Conservation (phyloP, 106 monocot species). For the Acanthochlamys bracteata region DNA sequence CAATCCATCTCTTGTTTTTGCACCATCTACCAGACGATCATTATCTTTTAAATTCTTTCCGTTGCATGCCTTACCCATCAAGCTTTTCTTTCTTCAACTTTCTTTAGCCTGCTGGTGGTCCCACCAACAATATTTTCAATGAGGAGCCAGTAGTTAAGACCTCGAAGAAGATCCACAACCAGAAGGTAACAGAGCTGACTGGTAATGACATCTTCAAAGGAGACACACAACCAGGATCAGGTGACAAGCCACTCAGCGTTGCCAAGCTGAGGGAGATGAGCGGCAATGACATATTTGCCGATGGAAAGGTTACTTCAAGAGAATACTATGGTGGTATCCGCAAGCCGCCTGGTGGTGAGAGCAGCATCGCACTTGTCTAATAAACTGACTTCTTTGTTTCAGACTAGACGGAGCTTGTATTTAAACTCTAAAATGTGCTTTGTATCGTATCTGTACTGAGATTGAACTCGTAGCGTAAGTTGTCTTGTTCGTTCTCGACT, state of each 20-base stretch:
- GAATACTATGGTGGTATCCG: constrained; percentile 64
- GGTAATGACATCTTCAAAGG: constrained; percentile 82
- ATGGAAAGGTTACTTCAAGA: constrained; percentile 41
- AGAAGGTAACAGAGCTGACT: constrained; percentile 68
- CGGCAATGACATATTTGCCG: constrained; percentile 79
- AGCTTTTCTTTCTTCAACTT: not conserved
- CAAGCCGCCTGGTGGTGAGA: constrained; percentile 78
- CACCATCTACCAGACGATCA: too few species aligned
- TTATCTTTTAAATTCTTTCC: not conserved
- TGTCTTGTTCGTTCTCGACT: too few species aligned
- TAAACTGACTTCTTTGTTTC: too few species aligned
- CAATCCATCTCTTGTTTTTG: too few species aligned
- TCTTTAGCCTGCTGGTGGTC: constrained; percentile 44
- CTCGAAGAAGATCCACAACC: constrained; percentile 58
- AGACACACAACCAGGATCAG: constrained; percentile 31
- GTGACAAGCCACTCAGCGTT: constrained; percentile 51
- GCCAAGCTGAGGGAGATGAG: constrained; percentile 70
- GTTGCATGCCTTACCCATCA: not conserved
- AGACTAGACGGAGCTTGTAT: too few species aligned
- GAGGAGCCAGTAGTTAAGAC: constrained; percentile 41
- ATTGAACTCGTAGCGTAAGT: too few species aligned
- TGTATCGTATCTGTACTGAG: too few species aligned
- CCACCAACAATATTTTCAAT: constrained; percentile 41
- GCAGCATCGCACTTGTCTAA: constrained; percentile 40
- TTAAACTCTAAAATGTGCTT: too few species aligned